phyloP scores from a whole-genome alignment of 164 flowering plant species.

The Dillenia turbinata region DNA sequence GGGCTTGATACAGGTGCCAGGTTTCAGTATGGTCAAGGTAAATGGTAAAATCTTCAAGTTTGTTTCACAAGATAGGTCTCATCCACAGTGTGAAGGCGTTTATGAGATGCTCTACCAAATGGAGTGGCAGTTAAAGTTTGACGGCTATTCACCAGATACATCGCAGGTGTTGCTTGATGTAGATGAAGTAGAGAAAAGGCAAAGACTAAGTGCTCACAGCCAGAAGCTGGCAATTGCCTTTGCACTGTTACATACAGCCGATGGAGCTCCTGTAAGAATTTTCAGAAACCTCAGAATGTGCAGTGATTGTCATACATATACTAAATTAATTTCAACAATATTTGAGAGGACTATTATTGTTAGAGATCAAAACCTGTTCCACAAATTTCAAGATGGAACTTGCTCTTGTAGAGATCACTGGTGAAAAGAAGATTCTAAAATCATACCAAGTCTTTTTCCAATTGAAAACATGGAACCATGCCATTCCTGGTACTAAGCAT shows the following conservation, averaged over 20 bases:
- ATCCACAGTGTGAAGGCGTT: constrained; percentile 33
- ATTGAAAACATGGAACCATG: no score
- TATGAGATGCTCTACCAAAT: constrained; percentile 80
- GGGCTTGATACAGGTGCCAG: constrained; percentile 45
- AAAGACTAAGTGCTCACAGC: constrained; percentile 54
- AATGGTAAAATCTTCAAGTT: constrained; percentile 47
- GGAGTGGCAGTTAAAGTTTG: constrained; percentile 84
- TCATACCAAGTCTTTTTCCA: not conserved
- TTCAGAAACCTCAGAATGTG: constrained; percentile 79
- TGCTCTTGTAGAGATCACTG: constrained; percentile 83
- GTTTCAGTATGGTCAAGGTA: constrained; percentile 62
- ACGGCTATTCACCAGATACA: constrained; percentile 68
- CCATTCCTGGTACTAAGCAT: no score
- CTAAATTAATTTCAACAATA: constrained; percentile 53
- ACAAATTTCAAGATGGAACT: constrained; percentile 69
- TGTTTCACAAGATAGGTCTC: constrained; percentile 58
- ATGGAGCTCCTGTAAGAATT: constrained; percentile 54
- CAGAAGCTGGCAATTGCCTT: constrained; percentile 84
- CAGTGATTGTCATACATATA: constrained; percentile 68
- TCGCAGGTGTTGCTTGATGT: constrained; percentile 54
- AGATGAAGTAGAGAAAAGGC: constrained; percentile 69
- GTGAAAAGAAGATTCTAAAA: constrained; percentile 29
- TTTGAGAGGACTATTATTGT: constrained; percentile 55
- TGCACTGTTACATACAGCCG: constrained; percentile 48
- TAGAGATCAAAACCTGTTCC: constrained; percentile 70